Evolutionary conservation across 768 basidiomycete genomes (phyloP).

Genomic region (Solioccasus polychromus): DNA sequence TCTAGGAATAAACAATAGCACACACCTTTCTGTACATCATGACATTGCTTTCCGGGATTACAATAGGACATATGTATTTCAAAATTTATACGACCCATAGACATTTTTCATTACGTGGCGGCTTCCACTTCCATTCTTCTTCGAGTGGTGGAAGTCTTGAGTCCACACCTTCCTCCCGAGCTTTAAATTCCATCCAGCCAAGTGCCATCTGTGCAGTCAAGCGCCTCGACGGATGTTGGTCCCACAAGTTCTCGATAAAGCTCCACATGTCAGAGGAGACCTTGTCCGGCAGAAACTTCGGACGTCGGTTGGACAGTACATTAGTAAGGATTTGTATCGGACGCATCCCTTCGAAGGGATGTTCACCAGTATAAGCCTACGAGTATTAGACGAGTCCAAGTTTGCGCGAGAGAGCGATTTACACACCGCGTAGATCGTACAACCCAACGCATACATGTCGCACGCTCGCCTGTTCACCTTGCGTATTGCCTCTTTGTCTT

Average conservation of each 20-base stretch:
- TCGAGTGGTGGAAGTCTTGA: constrained; percentile 6
- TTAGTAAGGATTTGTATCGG: background rate
- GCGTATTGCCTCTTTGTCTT: background rate
- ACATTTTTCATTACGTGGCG: background rate
- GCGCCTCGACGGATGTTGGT: constrained; percentile 12
- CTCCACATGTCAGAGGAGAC: constrained; percentile 27
- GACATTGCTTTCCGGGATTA: too few species aligned
- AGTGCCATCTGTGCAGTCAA: constrained; percentile 22
- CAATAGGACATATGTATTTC: background rate
- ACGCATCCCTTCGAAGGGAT: constrained; percentile 4
- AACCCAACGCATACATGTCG: constrained; percentile 43
- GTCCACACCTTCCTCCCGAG: constrained; percentile 4
- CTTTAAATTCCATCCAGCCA: constrained; percentile 25
- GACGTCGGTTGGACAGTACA: constrained; percentile 5
- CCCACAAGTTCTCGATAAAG: constrained; percentile 32
- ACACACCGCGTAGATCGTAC: constrained; percentile 39
- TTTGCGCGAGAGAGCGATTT: background rate
- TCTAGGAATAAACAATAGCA: too few species aligned
- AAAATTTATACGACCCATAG: constrained; percentile 13
- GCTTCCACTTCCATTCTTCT: constrained; percentile 19
- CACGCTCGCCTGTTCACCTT: constrained; percentile 26
- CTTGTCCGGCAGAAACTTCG: constrained; percentile 13
- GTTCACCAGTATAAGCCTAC: constrained; percentile 18
- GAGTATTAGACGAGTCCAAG: background rate
- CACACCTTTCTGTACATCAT: too few species aligned